Evolutionary conservation across 148 eudicot genomes (phyloP).

Genomic region (Tetragonia tetragonoides): DNA sequence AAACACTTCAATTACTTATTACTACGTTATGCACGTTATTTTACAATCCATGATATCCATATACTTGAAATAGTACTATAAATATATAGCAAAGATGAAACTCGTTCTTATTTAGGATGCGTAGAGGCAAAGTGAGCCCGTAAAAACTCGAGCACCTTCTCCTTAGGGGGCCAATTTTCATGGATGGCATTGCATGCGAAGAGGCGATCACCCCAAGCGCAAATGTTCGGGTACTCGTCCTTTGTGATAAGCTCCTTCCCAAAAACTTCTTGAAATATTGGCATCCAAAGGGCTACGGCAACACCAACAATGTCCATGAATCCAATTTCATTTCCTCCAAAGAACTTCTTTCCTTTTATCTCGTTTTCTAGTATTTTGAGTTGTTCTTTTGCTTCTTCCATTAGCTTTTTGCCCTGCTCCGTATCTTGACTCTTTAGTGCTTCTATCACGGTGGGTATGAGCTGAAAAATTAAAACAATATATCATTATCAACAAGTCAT

Average conservation of each 20-base stretch:
- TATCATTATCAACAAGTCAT: neutral
- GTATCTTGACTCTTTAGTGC: neutral
- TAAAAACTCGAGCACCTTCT: neutral
- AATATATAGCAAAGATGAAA: too few relatives aligned
- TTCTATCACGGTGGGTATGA: neutral
- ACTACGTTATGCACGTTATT: too few relatives aligned
- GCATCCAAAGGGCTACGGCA: conserved; percentile 9
- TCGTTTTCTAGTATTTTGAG: conserved; percentile 21
- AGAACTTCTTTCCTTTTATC: conserved; percentile 20
- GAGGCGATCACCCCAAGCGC: conserved; percentile 8
- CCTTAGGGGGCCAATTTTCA: neutral
- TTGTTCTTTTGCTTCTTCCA: conserved; percentile 17
- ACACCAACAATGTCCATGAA: conserved; percentile 22
- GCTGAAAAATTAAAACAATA: neutral
- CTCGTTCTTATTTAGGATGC: too few relatives aligned
- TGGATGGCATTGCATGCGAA: neutral
- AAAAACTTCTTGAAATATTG: neutral
- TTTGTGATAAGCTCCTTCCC: neutral
- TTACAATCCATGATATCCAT: too few relatives aligned
- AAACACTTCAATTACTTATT: too few relatives aligned
- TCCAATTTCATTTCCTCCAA: conserved; percentile 22
- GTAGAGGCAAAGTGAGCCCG: neutral
- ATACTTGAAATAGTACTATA: too few relatives aligned
- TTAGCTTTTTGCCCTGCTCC: neutral
- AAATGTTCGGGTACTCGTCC: conserved; percentile 6